These are phyloP conservation scores for Trametes gibbosa DNA, from an alignment of 768 basidiomycete species.

Conservation along the genomic window DNA sequence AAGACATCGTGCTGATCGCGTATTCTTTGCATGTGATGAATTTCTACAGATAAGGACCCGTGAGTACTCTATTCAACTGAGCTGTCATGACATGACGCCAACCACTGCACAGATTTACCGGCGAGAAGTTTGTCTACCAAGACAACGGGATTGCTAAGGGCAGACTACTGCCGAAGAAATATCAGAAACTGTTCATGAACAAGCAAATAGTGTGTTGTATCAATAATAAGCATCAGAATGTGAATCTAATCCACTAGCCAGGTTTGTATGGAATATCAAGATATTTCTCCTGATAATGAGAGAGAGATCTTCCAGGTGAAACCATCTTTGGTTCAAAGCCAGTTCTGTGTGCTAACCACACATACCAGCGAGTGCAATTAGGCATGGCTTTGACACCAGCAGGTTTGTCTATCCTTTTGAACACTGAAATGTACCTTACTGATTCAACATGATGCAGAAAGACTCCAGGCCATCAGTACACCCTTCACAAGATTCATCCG, in stretches of 20 bases:
- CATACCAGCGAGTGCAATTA: constrained; percentile 63
- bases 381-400: constrained; percentile 76
- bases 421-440: not conserved
- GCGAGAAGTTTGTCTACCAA: constrained; percentile 57
- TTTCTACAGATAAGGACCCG: constrained; percentile 43
- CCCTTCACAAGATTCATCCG: constrained; percentile 59
- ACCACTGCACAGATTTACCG: constrained; percentile 32
- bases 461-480: constrained; percentile 62
- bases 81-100: not conserved
- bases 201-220: constrained; percentile 53
- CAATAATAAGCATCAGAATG: not conserved
- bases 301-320: constrained; percentile 72
- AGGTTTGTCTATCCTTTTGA: constrained; percentile 35
- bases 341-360: not conserved
- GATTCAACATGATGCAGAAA: constrained; percentile 40
- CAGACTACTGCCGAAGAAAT: constrained; percentile 50
- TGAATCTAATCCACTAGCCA: not conserved
- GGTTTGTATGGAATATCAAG: constrained; percentile 73
- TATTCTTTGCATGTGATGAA: not conserved
- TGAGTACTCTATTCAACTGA: constrained; percentile 26
- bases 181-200: constrained; percentile 58
- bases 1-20: not conserved
- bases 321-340: not conserved
- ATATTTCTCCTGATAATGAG: constrained; percentile 50
- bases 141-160: constrained; percentile 22